Conservation (phyloP, 2,329 filamentous ascomycete genomes). For the Scedosporium dehoogii region DNA sequence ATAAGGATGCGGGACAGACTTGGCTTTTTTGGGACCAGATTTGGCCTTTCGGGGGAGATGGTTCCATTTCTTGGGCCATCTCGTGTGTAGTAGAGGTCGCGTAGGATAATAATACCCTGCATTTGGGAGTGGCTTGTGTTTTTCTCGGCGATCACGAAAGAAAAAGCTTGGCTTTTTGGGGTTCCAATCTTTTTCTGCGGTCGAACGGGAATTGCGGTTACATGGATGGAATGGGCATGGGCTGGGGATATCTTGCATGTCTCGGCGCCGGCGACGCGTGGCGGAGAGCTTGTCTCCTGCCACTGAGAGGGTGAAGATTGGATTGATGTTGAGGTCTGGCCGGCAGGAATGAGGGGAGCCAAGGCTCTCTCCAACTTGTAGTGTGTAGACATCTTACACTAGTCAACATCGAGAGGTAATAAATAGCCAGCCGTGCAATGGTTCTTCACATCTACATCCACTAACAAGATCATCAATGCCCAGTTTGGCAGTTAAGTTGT, state of each 20-base stretch:
- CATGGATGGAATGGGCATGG: background rate
- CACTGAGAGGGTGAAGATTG: background rate
- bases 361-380: background rate
- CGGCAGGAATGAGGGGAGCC: background rate
- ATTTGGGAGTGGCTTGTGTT: background rate
- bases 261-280: background rate
- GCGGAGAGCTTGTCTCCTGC: background rate
- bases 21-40: too few species aligned
- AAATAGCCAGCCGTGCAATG: too few species aligned
- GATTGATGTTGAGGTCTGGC: background rate
- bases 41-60: too few species aligned
- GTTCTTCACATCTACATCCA: too few species aligned
- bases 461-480: too few species aligned
- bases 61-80: too few species aligned
- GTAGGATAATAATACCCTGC: too few species aligned
- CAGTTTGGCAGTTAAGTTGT: too few species aligned
- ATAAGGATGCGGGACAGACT: background rate
- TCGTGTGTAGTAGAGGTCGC: too few species aligned
- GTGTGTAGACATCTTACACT: too few species aligned
- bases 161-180: background rate
- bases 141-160: background rate
- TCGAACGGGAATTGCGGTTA: background rate
- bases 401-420: too few species aligned
- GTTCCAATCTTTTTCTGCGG: background rate
- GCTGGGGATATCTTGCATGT: background rate